A percentile compares a stretch with the other conserved stretches of the same genome.
Evolutionary conservation across 1,284 basidiomycete species (phyloP).

Genomic region (Somion occarium): DNA sequence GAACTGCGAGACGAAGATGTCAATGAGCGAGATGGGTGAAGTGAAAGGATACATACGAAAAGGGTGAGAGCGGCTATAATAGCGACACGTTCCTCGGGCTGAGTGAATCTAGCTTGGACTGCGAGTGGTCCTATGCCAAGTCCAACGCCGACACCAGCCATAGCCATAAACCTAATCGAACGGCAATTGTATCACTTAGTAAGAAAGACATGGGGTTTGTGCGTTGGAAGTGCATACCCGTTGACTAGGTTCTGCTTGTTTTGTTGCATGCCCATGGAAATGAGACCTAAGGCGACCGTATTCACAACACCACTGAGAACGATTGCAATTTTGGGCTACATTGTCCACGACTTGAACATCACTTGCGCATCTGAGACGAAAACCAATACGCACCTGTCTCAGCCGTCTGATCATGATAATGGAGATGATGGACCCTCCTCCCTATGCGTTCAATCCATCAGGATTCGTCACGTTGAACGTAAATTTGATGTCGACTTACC

Average conservation of each 20-base stretch:
- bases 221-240: constrained; percentile 25
- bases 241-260: constrained; percentile 32
- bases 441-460: constrained; percentile 17
- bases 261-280: constrained; percentile 36
- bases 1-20: constrained; percentile 27
- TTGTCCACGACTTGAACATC: neutral
- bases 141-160: constrained; percentile 42
- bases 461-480: neutral
- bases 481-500: constrained; percentile 23
- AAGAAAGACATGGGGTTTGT: neutral
- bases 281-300: constrained; percentile 36
- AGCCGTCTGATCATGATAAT: constrained; percentile 25
- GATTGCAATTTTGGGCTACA: constrained; percentile 39
- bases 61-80: constrained; percentile 37
- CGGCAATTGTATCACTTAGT: constrained; percentile 1
- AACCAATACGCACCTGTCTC: constrained; percentile 12
- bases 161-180: constrained; percentile 36
- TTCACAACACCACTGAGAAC: constrained; percentile 33
- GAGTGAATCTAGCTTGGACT: constrained; percentile 43
- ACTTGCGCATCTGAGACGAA: too few relatives aligned
- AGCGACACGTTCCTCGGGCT: constrained; percentile 33
- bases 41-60: constrained; percentile 33
- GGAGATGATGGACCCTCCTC: constrained; percentile 26
- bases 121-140: constrained; percentile 34
- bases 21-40: neutral